Base-by-base conservation (phyloP, 192 early-diverging fungal genomes). In the Phycomyces nitens region DNA sequence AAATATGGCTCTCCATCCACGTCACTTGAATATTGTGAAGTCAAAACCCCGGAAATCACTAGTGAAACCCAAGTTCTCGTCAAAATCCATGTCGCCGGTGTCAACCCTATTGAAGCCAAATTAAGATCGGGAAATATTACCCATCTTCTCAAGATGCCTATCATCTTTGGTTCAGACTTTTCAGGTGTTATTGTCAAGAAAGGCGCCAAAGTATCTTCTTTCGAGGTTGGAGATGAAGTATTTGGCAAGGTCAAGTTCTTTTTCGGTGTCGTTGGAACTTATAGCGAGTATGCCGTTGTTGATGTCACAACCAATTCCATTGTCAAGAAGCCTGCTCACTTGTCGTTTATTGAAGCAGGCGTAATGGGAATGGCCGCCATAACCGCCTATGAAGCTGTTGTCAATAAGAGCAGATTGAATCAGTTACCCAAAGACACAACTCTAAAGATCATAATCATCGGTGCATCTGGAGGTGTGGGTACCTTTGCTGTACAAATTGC, bases 381-480 rank as follows among this genome's bases (percentile, higher is more conserved):
- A 11, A 69, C 66, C 0, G 66, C 59, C 9, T 60, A n/a, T 16
- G 12, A 56, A 56, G 58, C 16, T n/a, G 5, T 69, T 3, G 27
- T 69, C 1, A 27, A 15, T 2, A 53, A 60, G 2, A 34, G 53
- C 20, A 24, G 15, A 2, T 55, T 55, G 12, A 40, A 64, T n/a
- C 1, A 16, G 16, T 21, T 21, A 20, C 15, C 22, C 21, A 52
- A 27, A 20, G 22, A 43, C n/a, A 14, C 6, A 8, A 21, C 44
- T 0, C 70, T 49, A 41, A 82, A 77, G 40, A 68, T 82, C 20
- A 20, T 84, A 15, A 50, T 84, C 8, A 62, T 77, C 20, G 82
- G 82, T 18, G 82, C 82, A 5, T 79, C 79, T 43, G 80, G 81
- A 29, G 82, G 80, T 38, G 58, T 71, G 64, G 82, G 82, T 6